Evolutionary conservation across 1,284 basidiomycete genomes (phyloP).

Genomic region (Ganoderma resinaceum): DNA sequence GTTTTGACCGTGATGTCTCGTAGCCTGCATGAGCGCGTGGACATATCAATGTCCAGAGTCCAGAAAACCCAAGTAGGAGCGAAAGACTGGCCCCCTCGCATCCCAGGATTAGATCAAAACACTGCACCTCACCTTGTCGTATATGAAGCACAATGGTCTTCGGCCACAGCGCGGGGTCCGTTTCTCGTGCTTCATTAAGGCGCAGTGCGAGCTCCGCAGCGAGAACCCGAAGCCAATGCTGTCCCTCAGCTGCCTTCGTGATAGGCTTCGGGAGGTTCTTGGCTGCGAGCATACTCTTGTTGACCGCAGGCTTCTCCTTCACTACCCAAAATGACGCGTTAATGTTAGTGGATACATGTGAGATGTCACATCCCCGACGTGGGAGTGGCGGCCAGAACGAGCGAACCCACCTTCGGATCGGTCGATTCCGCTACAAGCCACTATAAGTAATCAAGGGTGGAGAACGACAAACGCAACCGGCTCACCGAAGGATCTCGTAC

Average conservation of each 20-base stretch:
- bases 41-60: neutral
- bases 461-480: slow-evolving; percentile 7
- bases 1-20: slow-evolving; percentile 74
- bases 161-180: slow-evolving; percentile 86
- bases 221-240: slow-evolving; percentile 91
- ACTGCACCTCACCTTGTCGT: slow-evolving; percentile 60
- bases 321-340: slow-evolving; percentile 54
- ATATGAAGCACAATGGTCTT: slow-evolving; percentile 87
- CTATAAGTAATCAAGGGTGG: neutral
- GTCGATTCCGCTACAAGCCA: slow-evolving; percentile 79
- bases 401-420: slow-evolving; percentile 76
- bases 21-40: slow-evolving; percentile 54
- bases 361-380: slow-evolving; percentile 18
- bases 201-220: slow-evolving; percentile 89
- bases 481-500: slow-evolving; percentile 81
- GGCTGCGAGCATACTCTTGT: slow-evolving; percentile 93
- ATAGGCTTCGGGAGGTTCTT: slow-evolving; percentile 89
- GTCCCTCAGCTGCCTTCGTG: slow-evolving; percentile 74
- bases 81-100: neutral
- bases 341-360: slow-evolving; percentile 12
- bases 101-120: neutral
- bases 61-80: neutral
- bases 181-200: slow-evolving; percentile 82
- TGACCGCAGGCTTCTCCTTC: slow-evolving; percentile 82
- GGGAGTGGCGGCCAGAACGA: neutral